Conservation (phyloP, 1,284 basidiomycete species). For the Fomitiporia mediterranea region DNA sequence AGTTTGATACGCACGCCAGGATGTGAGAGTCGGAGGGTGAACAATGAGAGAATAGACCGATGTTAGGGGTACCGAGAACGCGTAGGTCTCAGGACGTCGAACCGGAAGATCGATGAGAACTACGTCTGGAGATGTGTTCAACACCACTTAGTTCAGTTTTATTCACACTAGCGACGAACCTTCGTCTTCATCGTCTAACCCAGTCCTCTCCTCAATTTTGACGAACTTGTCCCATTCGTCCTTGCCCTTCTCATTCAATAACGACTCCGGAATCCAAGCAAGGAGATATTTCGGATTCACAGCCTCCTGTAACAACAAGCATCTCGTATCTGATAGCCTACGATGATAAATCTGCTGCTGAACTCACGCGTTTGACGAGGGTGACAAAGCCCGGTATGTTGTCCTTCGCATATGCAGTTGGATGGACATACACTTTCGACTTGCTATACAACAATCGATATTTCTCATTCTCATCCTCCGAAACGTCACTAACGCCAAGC, state of each 20-base stretch:
- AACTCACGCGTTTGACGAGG: constrained; percentile 74
- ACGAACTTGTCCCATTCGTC: constrained; percentile 84
- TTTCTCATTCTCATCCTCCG: constrained; percentile 47
- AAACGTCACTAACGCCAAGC: constrained; percentile 26
- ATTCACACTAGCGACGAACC: constrained; percentile 38
- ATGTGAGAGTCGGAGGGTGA: constrained; percentile 77
- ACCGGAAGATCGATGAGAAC: constrained; percentile 75
- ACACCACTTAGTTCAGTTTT: neutral
- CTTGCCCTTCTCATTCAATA: constrained; percentile 70
- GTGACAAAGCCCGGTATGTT: constrained; percentile 92
- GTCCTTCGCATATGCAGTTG: constrained; percentile 86
- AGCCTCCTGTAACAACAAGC: constrained; percentile 50
- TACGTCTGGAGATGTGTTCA: constrained; percentile 48
- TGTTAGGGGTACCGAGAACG: constrained; percentile 88
- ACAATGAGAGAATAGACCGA: constrained; percentile 89
- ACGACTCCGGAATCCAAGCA: constrained; percentile 81
- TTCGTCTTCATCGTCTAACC: constrained; percentile 62
- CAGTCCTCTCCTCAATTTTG: constrained; percentile 66
- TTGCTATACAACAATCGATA: constrained; percentile 81
- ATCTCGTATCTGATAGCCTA: constrained; percentile 12
- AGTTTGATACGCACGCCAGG: constrained; percentile 69
- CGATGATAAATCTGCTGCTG: neutral
- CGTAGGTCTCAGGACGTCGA: constrained; percentile 81
- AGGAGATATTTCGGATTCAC: constrained; percentile 69
- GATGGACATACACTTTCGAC: constrained; percentile 91